These are phyloP conservation scores for Nannochloropsis gaditana DNA, from an alignment of 108 stramenopile species.

Conservation along the genomic window DNA sequence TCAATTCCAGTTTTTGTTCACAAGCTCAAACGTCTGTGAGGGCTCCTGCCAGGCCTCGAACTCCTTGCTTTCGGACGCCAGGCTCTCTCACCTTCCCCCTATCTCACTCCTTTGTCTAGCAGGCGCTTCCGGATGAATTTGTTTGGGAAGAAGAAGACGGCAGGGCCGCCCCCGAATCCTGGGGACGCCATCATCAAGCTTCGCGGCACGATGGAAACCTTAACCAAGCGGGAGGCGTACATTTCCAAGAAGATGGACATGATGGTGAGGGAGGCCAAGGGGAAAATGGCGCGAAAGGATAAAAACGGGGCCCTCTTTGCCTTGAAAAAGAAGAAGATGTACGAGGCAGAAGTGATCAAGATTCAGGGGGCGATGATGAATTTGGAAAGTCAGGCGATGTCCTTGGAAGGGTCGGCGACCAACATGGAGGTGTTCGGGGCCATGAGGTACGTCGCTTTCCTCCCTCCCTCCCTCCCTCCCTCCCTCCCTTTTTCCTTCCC, in stretches of 20 bases:
- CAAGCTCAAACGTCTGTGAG: too few species aligned
- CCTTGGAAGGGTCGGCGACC: slow-evolving; percentile 83
- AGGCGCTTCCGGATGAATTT: slow-evolving; percentile 38
- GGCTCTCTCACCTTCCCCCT: background rate
- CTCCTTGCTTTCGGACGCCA: too few species aligned
- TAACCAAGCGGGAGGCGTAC: slow-evolving; percentile 60
- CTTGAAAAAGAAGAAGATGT: slow-evolving; percentile 93
- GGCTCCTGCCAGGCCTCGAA: too few species aligned
- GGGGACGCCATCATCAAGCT: slow-evolving; percentile 45
- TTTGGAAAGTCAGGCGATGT: slow-evolving; percentile 62
- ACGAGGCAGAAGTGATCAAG: slow-evolving; percentile 90
- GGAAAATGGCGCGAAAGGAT: slow-evolving; percentile 85
- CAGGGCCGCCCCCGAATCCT: slow-evolving; percentile 35
- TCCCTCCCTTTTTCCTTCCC: too few species aligned
- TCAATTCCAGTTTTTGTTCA: too few species aligned
- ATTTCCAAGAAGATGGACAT: slow-evolving; percentile 74
- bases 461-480: too few species aligned
- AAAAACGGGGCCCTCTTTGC: slow-evolving; percentile 90
- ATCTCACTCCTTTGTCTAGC: background rate
- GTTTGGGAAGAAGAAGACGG: slow-evolving; percentile 46
- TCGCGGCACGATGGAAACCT: slow-evolving; percentile 40
- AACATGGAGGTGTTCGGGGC: slow-evolving; percentile 89
- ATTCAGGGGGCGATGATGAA: slow-evolving; percentile 78
- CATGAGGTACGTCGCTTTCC: slow-evolving; percentile 50
- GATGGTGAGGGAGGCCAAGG: slow-evolving; percentile 77